Evolutionary conservation across 2,329 filamentous ascomycete species (phyloP).

Genomic region (Exophiala alcalophila): DNA sequence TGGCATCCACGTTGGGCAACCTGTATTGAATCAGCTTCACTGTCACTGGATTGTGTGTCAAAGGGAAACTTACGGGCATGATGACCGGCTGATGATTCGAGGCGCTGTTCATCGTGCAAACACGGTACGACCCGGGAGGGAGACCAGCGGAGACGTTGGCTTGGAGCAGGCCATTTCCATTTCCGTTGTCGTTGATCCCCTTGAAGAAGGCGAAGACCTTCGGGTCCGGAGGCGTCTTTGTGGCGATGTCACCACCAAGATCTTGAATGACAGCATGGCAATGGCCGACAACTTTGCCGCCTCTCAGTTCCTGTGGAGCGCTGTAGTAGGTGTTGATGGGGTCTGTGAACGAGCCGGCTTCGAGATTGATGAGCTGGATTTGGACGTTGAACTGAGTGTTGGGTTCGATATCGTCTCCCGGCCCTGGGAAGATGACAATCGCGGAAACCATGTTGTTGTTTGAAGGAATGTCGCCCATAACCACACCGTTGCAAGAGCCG

Average conservation of each 20-base stretch:
- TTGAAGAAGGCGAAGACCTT: constrained; percentile 57
- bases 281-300: constrained; percentile 41
- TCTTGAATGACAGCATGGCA: constrained; percentile 51
- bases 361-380: constrained; percentile 50
- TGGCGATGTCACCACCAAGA: constrained; percentile 39
- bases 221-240: constrained; percentile 39
- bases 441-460: constrained; percentile 54
- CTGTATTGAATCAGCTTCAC: constrained; percentile 13
- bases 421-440: constrained; percentile 49
- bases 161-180: constrained; percentile 54
- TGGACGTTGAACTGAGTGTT: constrained; percentile 48
- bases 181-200: constrained; percentile 58
- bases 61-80: constrained; percentile 46
- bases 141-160: constrained; percentile 58
- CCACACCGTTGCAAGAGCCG: constrained; percentile 58
- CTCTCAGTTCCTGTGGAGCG: constrained; percentile 51
- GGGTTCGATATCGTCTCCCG: constrained; percentile 43
- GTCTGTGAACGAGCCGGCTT: constrained; percentile 56
- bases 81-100: constrained; percentile 62
- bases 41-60: neutral
- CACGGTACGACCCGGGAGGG: constrained; percentile 61
- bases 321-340: constrained; percentile 55
- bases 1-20: constrained; percentile 65
- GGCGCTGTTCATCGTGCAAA: constrained; percentile 63
- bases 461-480: constrained; percentile 57